Base-by-base conservation (phyloP, 176 grass and related monocot species). In the Avena eriantha region DNA sequence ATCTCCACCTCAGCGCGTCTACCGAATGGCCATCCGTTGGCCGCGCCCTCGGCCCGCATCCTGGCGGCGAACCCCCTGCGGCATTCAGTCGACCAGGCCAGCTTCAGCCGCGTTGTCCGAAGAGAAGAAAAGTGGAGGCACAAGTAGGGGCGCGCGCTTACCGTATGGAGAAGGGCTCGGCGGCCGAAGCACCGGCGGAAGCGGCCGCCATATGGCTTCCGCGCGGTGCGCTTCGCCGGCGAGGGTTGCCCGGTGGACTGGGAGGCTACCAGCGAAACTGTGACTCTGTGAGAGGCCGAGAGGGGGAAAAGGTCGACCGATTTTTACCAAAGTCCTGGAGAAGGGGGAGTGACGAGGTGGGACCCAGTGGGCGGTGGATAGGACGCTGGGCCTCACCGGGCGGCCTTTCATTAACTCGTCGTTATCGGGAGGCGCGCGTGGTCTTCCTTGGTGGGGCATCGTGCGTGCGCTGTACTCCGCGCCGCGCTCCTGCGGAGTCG, bases 151-250 rank as follows among this genome's bases (percentile, higher is more conserved):
- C n/a, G 68, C 41, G 79, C n/a, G 80, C 65, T 79, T 82, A 91
- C 90, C 90, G 82, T 45, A 91, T 91, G 70, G 90, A 88, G 78
- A 91, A 91, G 66, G 77, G 77, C 82, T 91, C 76, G 5, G 41
- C 26, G 74, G 61, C 60, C 26, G 53, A 17, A 58, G 33, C 69
- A 4, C 43, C 70, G 55, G 83, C 79, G 4, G 10, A 9, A 22
- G 56, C 67, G 15, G 48, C 68, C 24, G 81, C 77, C 90, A 91
- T 91, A 29, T 70, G 51, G 60, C 82, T 68, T 12, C 69, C 53
- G 51, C 8, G 10, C 23, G 34, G 68, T 12, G 35, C 48, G 68
- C 60, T 66, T 83, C 69, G 35, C 61, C 70, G 69, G 77, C 69
- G 85, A 60, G 56, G 77, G 21, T 53, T 76, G 43, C 17, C 10